Percentiles rank a stretch among this genome's conserved stretches.
Evolutionary conservation across 2,329 filamentous ascomycete species (phyloP).

Genomic region (Colletotrichum tabaci): DNA sequence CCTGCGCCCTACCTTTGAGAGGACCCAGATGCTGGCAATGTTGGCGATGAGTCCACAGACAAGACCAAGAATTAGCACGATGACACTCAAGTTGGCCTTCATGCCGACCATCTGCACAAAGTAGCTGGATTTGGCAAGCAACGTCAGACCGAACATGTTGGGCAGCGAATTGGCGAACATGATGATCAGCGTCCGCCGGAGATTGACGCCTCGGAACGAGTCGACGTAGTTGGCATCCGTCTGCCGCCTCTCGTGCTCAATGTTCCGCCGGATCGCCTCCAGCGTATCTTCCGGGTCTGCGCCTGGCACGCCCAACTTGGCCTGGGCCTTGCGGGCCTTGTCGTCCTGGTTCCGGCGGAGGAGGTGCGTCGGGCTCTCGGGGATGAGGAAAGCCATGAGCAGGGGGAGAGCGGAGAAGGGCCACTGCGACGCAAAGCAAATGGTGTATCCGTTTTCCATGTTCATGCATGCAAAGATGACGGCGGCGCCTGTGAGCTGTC

Average conservation of each 20-base stretch:
- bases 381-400: constrained; percentile 59
- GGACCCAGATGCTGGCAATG: constrained; percentile 58
- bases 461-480: constrained; percentile 55
- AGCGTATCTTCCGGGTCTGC: constrained; percentile 58
- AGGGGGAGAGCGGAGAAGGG: constrained; percentile 59
- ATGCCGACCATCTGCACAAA: constrained; percentile 55
- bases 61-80: constrained; percentile 63
- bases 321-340: constrained; percentile 61
- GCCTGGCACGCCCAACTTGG: constrained; percentile 61
- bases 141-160: constrained; percentile 60
- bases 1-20: constrained; percentile 58
- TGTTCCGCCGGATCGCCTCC: constrained; percentile 62
- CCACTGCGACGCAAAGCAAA: constrained; percentile 62
- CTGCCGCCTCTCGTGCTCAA: constrained; percentile 56
- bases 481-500: constrained; percentile 62
- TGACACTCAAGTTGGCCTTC: constrained; percentile 50
- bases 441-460: constrained; percentile 53
- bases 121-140: constrained; percentile 61
- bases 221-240: constrained; percentile 56
- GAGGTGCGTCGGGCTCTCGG: constrained; percentile 66
- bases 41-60: constrained; percentile 62
- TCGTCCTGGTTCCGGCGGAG: constrained; percentile 57
- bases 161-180: constrained; percentile 60
- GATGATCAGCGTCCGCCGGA: constrained; percentile 58
- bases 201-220: constrained; percentile 61